phyloP scores from a whole-genome alignment of 176 grass and related monocot genomes.

The Oryza longistaminata region DNA sequence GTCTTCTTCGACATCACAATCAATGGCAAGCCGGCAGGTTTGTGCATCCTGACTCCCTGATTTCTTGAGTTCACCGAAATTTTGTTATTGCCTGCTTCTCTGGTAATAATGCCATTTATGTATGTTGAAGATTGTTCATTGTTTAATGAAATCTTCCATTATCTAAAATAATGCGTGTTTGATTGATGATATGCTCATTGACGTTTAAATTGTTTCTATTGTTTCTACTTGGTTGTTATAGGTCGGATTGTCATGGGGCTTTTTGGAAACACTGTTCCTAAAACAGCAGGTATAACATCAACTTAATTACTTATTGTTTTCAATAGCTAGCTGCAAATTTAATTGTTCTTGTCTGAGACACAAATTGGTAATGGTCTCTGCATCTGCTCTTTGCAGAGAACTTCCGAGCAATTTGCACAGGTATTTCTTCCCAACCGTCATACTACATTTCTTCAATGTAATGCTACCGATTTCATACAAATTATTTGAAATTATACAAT shows the following conservation, averaged over 20 bases:
- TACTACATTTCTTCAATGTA: not conserved
- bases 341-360: not conserved
- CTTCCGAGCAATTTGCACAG: constrained; percentile 96
- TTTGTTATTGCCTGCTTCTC: not conserved
- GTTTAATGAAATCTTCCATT: too few relatives aligned
- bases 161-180: too few relatives aligned
- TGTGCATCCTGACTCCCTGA: not conserved
- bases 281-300: constrained; percentile 75
- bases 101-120: not conserved
- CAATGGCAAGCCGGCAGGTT: constrained; percentile 86
- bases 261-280: constrained; percentile 91
- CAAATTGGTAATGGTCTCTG: constrained; percentile 19
- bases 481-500: too few relatives aligned
- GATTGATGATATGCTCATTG: not conserved
- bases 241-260: constrained; percentile 96
- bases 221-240: constrained; percentile 36
- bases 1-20: constrained; percentile 94
- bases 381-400: constrained; percentile 59
- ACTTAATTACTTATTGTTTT: not conserved
- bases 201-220: constrained; percentile 19
- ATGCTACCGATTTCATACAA: too few relatives aligned
- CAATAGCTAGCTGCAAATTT: not conserved
- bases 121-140: not conserved
- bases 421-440: constrained; percentile 35
- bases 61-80: not conserved